A percentile compares a stretch with the other conserved stretches of the same genome.
Conservation (phyloP, 2,329 filamentous ascomycete genomes). For the Cytospora mali region DNA sequence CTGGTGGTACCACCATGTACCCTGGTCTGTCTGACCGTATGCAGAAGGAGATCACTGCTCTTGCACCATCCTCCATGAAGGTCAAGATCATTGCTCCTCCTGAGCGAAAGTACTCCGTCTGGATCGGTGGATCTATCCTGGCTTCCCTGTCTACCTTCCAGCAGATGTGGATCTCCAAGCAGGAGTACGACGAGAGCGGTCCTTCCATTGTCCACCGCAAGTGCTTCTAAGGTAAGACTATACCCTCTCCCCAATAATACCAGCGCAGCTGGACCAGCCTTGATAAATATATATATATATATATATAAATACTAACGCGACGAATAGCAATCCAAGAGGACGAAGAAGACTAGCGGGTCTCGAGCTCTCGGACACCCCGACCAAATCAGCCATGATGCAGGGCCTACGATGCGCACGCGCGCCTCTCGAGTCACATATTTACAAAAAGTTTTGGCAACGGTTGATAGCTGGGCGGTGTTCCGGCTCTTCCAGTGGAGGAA, state of each 20-base stretch:
- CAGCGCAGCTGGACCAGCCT: neutral
- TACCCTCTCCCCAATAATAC: neutral
- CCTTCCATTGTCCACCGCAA: slow-evolving; percentile 99
- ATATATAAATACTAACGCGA: neutral
- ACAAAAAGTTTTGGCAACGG: slow-evolving; percentile 60
- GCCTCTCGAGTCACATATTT: slow-evolving; percentile 57
- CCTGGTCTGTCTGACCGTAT: slow-evolving; percentile 99
- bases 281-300: too few relatives aligned
- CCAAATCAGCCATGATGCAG: slow-evolving; percentile 48
- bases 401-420: slow-evolving; percentile 51
- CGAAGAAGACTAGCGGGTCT: slow-evolving; percentile 33
- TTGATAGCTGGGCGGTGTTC: slow-evolving; percentile 55
- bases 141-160: slow-evolving; percentile 99
- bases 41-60: slow-evolving; percentile 99
- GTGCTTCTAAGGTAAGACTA: slow-evolving; percentile 89
- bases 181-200: slow-evolving; percentile 99
- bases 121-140: slow-evolving; percentile 99
- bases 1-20: slow-evolving; percentile 99
- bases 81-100: slow-evolving; percentile 99
- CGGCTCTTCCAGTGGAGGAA: slow-evolving; percentile 49
- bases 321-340: slow-evolving; percentile 29
- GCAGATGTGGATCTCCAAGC: slow-evolving; percentile 99
- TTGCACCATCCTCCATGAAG: slow-evolving; percentile 99
- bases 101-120: slow-evolving; percentile 99
- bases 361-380: slow-evolving; percentile 46